These are phyloP conservation scores for Lecanicillium sp. DNA, from an alignment of 2,329 filamentous ascomycete genomes.

Conservation along the genomic window DNA sequence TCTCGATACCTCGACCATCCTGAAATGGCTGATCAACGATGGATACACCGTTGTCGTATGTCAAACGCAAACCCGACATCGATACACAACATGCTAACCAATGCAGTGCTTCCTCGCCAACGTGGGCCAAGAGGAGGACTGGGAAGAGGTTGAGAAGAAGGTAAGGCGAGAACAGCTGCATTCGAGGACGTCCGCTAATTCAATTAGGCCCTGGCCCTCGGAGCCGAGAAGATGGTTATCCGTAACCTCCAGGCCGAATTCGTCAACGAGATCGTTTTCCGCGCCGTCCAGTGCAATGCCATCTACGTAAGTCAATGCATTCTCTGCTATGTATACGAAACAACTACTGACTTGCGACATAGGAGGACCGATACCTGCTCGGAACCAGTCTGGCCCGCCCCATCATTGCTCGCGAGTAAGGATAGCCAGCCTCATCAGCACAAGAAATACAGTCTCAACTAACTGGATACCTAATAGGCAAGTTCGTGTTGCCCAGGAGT, in stretches of 20 bases:
- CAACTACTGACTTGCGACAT: constrained; percentile 29
- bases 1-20: too few species aligned
- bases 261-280: constrained; percentile 70
- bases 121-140: too few species aligned
- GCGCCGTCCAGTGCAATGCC: constrained; percentile 57
- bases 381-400: constrained; percentile 58
- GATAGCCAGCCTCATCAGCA: constrained; percentile 28
- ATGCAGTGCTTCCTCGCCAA: too few species aligned
- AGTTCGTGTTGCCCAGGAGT: constrained; percentile 29
- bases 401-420: constrained; percentile 61
- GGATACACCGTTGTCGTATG: too few species aligned
- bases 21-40: too few species aligned
- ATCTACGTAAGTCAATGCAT: background rate
- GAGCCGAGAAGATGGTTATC: constrained; percentile 40
- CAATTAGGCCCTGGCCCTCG: constrained; percentile 23
- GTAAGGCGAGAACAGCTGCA: too few species aligned
- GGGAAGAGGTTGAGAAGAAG: too few species aligned
- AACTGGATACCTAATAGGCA: constrained; percentile 12
- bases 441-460: background rate
- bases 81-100: too few species aligned
- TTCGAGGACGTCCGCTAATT: too few species aligned
- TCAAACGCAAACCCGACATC: too few species aligned
- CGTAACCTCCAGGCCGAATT: constrained; percentile 64
- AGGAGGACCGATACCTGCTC: constrained; percentile 46
- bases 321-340: background rate